Percentiles rank a stretch among this genome's conserved stretches.
phyloP scores from a whole-genome alignment of 2,329 filamentous ascomycete species.

The Pseudofabraea citricarpa region DNA sequence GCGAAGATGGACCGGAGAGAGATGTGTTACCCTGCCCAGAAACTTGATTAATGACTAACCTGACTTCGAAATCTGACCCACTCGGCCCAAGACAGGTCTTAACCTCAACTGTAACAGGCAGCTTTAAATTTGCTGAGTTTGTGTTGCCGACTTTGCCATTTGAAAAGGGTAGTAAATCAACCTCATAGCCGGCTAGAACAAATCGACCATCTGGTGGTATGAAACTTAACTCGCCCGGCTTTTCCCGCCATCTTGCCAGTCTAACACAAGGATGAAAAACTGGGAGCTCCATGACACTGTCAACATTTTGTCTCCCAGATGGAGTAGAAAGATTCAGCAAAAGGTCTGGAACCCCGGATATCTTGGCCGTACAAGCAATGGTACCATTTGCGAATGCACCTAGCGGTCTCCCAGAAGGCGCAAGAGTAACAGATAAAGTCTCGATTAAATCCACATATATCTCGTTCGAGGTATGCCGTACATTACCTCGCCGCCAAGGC shows the following conservation, averaged over 20 bases:
- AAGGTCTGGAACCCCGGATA: slow-evolving; percentile 92
- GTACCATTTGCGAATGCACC: slow-evolving; percentile 86
- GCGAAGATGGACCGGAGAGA: slow-evolving; percentile 31
- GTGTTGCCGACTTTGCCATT: slow-evolving; percentile 50
- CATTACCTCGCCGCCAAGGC: slow-evolving; percentile 87
- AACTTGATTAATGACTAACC: slow-evolving; percentile 65
- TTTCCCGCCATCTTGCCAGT: slow-evolving; percentile 82
- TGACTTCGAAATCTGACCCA: slow-evolving; percentile 85
- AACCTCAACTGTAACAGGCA: slow-evolving; percentile 79
- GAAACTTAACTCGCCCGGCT: slow-evolving; percentile 89
- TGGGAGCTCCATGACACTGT: slow-evolving; percentile 73
- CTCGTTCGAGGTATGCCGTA: slow-evolving; percentile 94
- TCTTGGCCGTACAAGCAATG: slow-evolving; percentile 91
- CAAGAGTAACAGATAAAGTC: slow-evolving; percentile 79
- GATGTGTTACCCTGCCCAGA: slow-evolving; percentile 42
- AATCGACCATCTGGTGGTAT: slow-evolving; percentile 93
- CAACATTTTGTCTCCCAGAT: slow-evolving; percentile 73
- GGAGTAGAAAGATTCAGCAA: slow-evolving; percentile 73
- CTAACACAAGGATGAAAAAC: slow-evolving; percentile 96
- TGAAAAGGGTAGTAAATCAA: slow-evolving; percentile 76
- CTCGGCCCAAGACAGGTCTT: slow-evolving; percentile 70
- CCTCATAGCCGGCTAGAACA: slow-evolving; percentile 89
- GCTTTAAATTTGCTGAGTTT: slow-evolving; percentile 58
- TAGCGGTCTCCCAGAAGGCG: slow-evolving; percentile 83
- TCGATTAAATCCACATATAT: slow-evolving; percentile 95